These are phyloP conservation scores for Globisporangium nodosum DNA, from an alignment of 352 stramenopile species.

Conservation along the genomic window DNA sequence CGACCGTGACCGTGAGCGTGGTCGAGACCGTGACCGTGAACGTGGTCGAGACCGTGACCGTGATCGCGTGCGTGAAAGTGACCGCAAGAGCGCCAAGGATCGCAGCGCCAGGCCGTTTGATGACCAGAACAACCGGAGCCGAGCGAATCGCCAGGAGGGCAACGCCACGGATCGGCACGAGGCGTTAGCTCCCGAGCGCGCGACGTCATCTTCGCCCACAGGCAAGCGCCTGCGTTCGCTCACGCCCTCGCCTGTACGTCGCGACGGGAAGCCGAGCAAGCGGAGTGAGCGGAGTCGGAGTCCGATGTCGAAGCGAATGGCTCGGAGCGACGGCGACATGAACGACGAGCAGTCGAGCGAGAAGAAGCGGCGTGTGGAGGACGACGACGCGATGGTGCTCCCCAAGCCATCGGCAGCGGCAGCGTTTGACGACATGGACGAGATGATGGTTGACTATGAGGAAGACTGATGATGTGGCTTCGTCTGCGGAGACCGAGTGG, in stretches of 20 bases:
- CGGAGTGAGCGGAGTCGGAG: slow-evolving; percentile 3
- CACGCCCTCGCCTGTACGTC: slow-evolving; percentile 34
- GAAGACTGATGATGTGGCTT: slow-evolving; percentile 42
- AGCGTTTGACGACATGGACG: slow-evolving; percentile 63
- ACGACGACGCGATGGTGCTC: slow-evolving; percentile 21
- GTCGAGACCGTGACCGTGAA: not conserved
- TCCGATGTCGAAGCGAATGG: slow-evolving; percentile 5
- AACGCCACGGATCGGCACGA: slow-evolving; percentile 3
- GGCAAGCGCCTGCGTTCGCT: slow-evolving; percentile 22
- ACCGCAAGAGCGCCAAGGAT: slow-evolving; percentile 18
- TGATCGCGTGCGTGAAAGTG: not conserved
- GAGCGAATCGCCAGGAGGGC: slow-evolving; percentile 22
- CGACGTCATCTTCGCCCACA: not conserved
- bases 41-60: not conserved
- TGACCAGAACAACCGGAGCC: slow-evolving; percentile 31
- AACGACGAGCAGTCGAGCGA: not conserved
- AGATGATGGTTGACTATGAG: slow-evolving; percentile 80
- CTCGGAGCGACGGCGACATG: not conserved
- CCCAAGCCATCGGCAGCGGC: slow-evolving; percentile 30
- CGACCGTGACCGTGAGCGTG: not conserved
- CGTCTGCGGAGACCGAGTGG: slow-evolving; percentile 14
- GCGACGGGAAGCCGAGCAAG: not conserved
- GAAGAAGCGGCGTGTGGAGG: slow-evolving; percentile 16
- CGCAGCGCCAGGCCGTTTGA: slow-evolving; percentile 11
- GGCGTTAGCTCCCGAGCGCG: slow-evolving; percentile 1